Conservation (phyloP, 768 basidiomycete genomes). For the Chiua virens region DNA sequence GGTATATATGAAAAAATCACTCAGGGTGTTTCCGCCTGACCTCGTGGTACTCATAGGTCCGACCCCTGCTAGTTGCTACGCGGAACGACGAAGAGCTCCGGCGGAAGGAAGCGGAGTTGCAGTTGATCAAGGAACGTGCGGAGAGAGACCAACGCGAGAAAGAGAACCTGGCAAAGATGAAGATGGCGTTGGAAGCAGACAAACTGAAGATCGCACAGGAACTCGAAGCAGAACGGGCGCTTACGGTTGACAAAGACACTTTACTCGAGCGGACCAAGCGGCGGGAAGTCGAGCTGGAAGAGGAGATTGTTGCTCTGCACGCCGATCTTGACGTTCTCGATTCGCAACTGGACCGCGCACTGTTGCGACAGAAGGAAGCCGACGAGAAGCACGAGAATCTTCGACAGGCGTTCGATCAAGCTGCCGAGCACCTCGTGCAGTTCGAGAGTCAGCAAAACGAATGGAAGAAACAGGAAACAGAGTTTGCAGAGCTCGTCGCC, state of each 20-base stretch:
- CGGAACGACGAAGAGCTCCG: slow-evolving; percentile 90
- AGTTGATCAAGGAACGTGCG: slow-evolving; percentile 77
- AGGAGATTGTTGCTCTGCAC: slow-evolving; percentile 79
- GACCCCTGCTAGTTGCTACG: slow-evolving; percentile 90
- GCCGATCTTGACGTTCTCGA: slow-evolving; percentile 82
- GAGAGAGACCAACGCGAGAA: slow-evolving; percentile 85
- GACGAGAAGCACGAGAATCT: slow-evolving; percentile 77
- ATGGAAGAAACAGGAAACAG: slow-evolving; percentile 63
- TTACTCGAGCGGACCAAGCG: slow-evolving; percentile 82
- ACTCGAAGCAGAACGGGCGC: slow-evolving; percentile 76
- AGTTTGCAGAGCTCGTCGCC: slow-evolving; percentile 57
- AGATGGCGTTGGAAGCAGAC: slow-evolving; percentile 80
- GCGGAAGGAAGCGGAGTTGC: slow-evolving; percentile 82
- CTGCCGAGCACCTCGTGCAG: slow-evolving; percentile 81
- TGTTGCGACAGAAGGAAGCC: slow-evolving; percentile 73
- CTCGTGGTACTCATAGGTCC: slow-evolving; percentile 52
- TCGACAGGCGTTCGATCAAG: slow-evolving; percentile 74
- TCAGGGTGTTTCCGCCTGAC: not conserved
- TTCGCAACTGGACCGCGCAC: slow-evolving; percentile 78
- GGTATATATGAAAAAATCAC: slow-evolving; percentile 36
- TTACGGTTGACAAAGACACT: slow-evolving; percentile 80
- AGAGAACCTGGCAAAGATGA: slow-evolving; percentile 73
- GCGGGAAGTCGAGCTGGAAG: slow-evolving; percentile 82
- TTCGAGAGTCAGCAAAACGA: slow-evolving; percentile 75
- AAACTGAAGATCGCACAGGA: slow-evolving; percentile 81